Base-by-base conservation (phyloP, 495 filamentous ascomycete species). In the Penicillium ochrochloron region DNA sequence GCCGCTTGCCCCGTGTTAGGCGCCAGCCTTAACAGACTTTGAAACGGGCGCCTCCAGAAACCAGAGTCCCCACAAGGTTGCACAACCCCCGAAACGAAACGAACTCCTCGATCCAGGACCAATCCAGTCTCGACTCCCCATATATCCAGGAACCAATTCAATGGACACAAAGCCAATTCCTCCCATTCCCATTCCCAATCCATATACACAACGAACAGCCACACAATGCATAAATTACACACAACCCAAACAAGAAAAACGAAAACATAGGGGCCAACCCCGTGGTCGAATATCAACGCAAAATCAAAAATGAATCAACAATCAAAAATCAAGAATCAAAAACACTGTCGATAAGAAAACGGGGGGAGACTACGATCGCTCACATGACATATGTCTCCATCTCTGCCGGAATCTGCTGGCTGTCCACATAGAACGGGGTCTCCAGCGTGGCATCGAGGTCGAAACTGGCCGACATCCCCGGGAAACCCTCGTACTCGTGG, bases 301-400 rank as follows among this genome's bases (percentile, higher is more conserved):
- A 27, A 37, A 27, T 27, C 25, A 27, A 27, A 27, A 27, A 27
- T 27, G 25, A 27, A 27, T 27, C 25, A 27, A 27, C 1, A 27
- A 27, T 27, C 25, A 27, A 27, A 27, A 27, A 27, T 27, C 25
- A 52, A 29, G 29, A 15, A 29, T 39, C 12, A 29, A 29, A 9
- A 44, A 58, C 35, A 58, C 35, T 44, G 39, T 58, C 35, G 56
- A 62, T 54, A 65, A 65, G 54, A 27, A 39, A 68, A 27, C 57
- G 35, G 29, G 37, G 48, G 60, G 25, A 48, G 46, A 59, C 59
- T 50, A 57, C 53, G 21, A 39, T 56, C 33, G 61, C 57, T 73
- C 67, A 73, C 65, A 73, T 70, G 61, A 78, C 74, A 75, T 75
- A 79, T 53, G 74, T 70, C 59, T 77, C 73, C 50, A 76, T 66